These are phyloP conservation scores for Cyclotella sp. DNA, from an alignment of 108 stramenopile species.

Conservation along the genomic window DNA sequence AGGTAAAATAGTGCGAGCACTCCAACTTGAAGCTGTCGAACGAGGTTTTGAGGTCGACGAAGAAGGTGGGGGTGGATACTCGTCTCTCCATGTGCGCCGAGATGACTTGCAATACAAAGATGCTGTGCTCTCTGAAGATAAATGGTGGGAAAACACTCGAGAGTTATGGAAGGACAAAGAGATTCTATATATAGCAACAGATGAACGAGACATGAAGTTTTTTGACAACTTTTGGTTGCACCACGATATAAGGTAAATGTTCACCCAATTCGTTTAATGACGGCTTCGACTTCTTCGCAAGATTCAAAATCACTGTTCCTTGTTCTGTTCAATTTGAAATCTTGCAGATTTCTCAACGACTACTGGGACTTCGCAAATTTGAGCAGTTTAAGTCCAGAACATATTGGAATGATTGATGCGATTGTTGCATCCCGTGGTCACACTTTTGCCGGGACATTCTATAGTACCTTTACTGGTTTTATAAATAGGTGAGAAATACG, in stretches of 20 bases:
- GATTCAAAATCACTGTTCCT: not conserved
- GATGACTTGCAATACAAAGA: constrained; percentile 89
- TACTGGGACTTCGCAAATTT: constrained; percentile 76
- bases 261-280: not conserved
- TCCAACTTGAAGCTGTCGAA: constrained; percentile 68
- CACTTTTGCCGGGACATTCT: constrained; percentile 91
- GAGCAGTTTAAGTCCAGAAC: constrained; percentile 77
- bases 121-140: constrained; percentile 69
- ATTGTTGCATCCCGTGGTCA: constrained; percentile 89
- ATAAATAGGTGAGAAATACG: constrained; percentile 55
- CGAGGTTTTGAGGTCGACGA: constrained; percentile 62
- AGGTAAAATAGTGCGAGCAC: constrained; percentile 82
- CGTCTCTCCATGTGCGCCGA: constrained; percentile 85
- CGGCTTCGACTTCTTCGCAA: not conserved
- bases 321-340: too few species aligned
- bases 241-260: constrained; percentile 54
- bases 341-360: constrained; percentile 72
- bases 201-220: constrained; percentile 79
- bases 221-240: constrained; percentile 76
- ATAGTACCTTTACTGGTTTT: constrained; percentile 92
- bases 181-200: constrained; percentile 77
- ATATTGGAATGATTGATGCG: constrained; percentile 95
- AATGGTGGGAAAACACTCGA: constrained; percentile 68
- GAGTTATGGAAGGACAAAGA: constrained; percentile 36
- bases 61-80: constrained; percentile 81